A percentile compares a stretch with the other conserved stretches of the same genome.
Conservation (phyloP, 805 yeast genomes). For the Candida gorgasii region DNA sequence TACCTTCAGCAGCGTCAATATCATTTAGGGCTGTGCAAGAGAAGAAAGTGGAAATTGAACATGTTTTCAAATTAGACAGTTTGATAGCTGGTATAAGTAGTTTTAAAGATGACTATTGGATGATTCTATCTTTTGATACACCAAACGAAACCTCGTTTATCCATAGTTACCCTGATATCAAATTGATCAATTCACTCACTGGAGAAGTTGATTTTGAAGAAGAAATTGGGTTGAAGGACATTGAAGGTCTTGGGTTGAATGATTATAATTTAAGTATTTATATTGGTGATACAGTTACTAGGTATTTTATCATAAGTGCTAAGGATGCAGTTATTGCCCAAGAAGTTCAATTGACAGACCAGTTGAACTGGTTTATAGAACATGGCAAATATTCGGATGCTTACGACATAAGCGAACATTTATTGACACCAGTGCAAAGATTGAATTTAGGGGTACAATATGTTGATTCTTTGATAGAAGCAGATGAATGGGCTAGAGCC, state of each 20-base stretch:
- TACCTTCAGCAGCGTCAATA: slow-evolving; percentile 57
- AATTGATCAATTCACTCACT: slow-evolving; percentile 60
- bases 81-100: slow-evolving; percentile 76
- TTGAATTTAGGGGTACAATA: slow-evolving; percentile 61
- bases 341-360: slow-evolving; percentile 68
- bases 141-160: slow-evolving; percentile 26
- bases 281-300: slow-evolving; percentile 38
- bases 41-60: slow-evolving; percentile 49
- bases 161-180: slow-evolving; percentile 68
- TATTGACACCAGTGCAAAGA: slow-evolving; percentile 52
- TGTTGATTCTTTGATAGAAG: slow-evolving; percentile 43
- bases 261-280: slow-evolving; percentile 71
- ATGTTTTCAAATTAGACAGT: slow-evolving; percentile 45
- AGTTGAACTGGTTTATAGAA: slow-evolving; percentile 69
- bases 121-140: slow-evolving; percentile 56
- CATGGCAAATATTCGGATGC: slow-evolving; percentile 61
- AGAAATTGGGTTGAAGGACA: slow-evolving; percentile 65
- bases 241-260: slow-evolving; percentile 65
- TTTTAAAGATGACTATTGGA: slow-evolving; percentile 69
- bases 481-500: slow-evolving; percentile 57
- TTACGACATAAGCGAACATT: slow-evolving; percentile 70
- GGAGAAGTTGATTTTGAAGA: slow-evolving; percentile 80
- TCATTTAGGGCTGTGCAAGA: slow-evolving; percentile 50
- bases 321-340: slow-evolving; percentile 78
- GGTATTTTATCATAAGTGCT: slow-evolving; percentile 74